Evolutionary conservation across 768 basidiomycete genomes (phyloP), one percentile per base, ranked within the genome.

Genomic region (Agrocybe praecox): DNA sequence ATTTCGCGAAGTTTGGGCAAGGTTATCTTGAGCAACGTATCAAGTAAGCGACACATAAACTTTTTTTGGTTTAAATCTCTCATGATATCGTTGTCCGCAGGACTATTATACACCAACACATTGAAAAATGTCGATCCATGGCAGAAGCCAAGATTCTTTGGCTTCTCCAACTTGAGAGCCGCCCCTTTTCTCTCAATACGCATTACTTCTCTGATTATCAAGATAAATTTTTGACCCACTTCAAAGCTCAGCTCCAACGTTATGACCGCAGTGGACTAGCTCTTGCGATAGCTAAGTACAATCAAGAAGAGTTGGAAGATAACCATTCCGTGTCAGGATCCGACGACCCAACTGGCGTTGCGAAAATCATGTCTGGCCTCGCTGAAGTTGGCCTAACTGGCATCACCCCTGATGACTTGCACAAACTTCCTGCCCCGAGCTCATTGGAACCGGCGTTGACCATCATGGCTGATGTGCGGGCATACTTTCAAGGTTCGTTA

Each of bases 1-100:
- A 88, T 57, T 90, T 92, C 58, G 63, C 57, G 0, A 57, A 73
- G 0, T 83, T 84, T 63, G 79, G 81, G 0, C 79, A 83, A 51
- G 87, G 87, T 0, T 69, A 73, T 11, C 72, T 87, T 2, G 78
- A 79, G 53, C 79, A 81, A 32, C 77, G 77, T 1, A 75, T 89
- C 11, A 67, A 62, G 75, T 76, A 66, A 57, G 40, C 44, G 12
- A 52, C 2, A 21, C 12, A 15, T 12, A 36, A 19, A 8, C 21
- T 46, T 3, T 19, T 8, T n/a, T 29, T 34, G 21, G 2, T 17
- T 32, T 24, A 8, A 26, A 14, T 17, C 17, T 29, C 24, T 11
- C 8, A 34, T 36, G 14, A 17, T 34, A 18, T 4, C 32, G 19
- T 18, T 42, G 34, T 7, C 9, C 40, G 9, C 40, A 70, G 70